Conservation (phyloP, 306 rosid species). For the Senna tora region DNA sequence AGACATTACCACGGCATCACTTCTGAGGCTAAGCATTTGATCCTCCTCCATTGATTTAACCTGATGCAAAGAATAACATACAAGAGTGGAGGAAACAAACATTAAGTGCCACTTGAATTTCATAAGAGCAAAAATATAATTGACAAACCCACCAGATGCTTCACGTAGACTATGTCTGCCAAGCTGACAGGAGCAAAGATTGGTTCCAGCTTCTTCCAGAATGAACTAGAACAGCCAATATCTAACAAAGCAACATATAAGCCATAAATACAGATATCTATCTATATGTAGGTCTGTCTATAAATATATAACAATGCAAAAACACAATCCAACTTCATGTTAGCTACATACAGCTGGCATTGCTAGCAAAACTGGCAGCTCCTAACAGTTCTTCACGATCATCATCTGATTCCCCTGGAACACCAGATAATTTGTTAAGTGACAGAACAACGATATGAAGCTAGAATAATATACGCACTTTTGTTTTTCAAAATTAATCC, state of each 20-base stretch:
- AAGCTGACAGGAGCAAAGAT: conserved; percentile 60
- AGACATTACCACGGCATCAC: conserved; percentile 55
- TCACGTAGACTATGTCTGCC: conserved; percentile 56
- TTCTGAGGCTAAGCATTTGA: conserved; percentile 48
- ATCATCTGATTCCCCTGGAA: conserved; percentile 70
- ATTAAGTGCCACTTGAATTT: conserved; percentile 36
- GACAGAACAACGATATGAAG: conserved; percentile 24
- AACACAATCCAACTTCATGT: conserved; percentile 24
- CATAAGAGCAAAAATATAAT: conserved; percentile 28
- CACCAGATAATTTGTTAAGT: conserved; percentile 38
- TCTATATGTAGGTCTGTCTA: not conserved
- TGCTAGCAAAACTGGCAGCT: conserved; percentile 77
- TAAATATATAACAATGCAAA: conserved; percentile 20
- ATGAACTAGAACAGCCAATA: conserved; percentile 68
- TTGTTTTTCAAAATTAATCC: not conserved
- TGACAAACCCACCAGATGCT: conserved; percentile 65
- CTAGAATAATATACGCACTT: conserved; percentile 8
- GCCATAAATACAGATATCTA: conserved; percentile 11
- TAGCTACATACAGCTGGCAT: conserved; percentile 65
- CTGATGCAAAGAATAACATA: conserved; percentile 47
- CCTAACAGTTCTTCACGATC: conserved; percentile 71
- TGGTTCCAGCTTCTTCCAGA: conserved; percentile 84
- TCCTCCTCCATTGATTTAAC: conserved; percentile 58
- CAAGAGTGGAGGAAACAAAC: conserved; percentile 13
- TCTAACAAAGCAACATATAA: conserved; percentile 50